Evolutionary conservation across 805 yeast species (phyloP), one percentile per base, ranked within the genome.

Genomic region (Wickerhamomyces tratensis): DNA sequence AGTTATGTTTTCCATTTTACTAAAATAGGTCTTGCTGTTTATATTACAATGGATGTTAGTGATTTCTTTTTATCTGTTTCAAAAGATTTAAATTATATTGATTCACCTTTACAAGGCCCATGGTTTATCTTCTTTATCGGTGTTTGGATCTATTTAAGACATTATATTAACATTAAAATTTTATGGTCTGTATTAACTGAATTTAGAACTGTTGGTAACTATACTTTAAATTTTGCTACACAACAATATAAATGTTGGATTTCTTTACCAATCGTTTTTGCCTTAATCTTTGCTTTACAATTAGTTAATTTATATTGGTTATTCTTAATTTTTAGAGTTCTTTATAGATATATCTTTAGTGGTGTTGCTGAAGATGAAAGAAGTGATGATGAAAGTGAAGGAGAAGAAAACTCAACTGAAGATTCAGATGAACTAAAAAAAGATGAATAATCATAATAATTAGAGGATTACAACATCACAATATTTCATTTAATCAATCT

Each of bases 201-300:
- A 62, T 93, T 86, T 66, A 75, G 71, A 50, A 76, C 94, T 2
- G 87, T 86, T 25, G 98, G 98, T 35, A 80, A 81, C 43, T 88
- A 71, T 63, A 74, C 72, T 43, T 69, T 93, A 52, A 78, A 87
- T 68, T 93, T 86, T 79, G 85, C 74, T 11, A 80, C 93, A 30
- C 91, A 89, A 62, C 96, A 93, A 62, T 93, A 91, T 69, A 93
- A 93, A 65, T 93, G 98, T 65, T 87, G 87, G 83, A 86, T 93
- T 50, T 82, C 98, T 25, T 95, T 86, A 65, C 85, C 86, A 42
- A 88, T 93, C 59, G 89, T 91, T 4, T 89, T 93, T 56, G 62
- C 65, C 25, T 73, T 93, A 56, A 74, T 93, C 46, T 68, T 74
- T 41, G 89, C 93, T 1, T 71, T 93, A 49, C 98, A 93, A 62